Evolutionary conservation across 2,329 filamentous ascomycete species (phyloP).

Genomic region (Hymenoscyphus fructigenus): DNA sequence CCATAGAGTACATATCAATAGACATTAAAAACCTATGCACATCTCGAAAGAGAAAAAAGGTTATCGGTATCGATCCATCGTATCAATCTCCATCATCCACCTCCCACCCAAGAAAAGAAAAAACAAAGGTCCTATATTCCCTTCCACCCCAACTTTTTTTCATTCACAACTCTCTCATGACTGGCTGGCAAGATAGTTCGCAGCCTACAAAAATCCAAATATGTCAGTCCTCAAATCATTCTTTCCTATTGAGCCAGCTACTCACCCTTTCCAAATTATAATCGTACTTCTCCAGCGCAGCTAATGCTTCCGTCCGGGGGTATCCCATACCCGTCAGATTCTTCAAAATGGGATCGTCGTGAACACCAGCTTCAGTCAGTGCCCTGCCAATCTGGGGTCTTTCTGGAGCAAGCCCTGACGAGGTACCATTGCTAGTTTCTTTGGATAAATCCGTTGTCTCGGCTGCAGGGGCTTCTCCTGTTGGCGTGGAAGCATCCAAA

Average conservation of each 20-base stretch:
- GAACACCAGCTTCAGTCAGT: conserved; percentile 70
- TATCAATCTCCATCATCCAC: not conserved
- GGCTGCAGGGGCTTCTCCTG: conserved; percentile 11
- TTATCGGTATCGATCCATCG: not conserved
- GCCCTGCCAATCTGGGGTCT: conserved; percentile 61
- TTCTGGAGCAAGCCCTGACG: conserved; percentile 21
- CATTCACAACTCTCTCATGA: conserved; percentile 27
- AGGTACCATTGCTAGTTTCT: conserved; percentile 22
- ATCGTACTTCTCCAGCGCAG: conserved; percentile 88
- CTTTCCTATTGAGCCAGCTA: conserved; percentile 23
- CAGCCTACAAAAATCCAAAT: conserved; percentile 31
- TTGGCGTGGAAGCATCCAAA: conserved; percentile 56
- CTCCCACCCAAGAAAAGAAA: not conserved
- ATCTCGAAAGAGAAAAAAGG: not conserved
- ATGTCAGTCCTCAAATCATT: conserved; percentile 11
- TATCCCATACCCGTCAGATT: conserved; percentile 90
- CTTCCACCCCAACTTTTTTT: not conserved
- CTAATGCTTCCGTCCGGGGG: conserved; percentile 67
- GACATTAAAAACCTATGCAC: conserved; percentile 6
- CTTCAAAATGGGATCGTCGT: conserved; percentile 90
- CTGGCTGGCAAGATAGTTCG: conserved; percentile 38
- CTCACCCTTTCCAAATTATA: conserved; percentile 93
- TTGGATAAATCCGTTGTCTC: conserved; percentile 22
- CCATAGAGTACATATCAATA: conserved; percentile 7
- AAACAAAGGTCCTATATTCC: not conserved